These are phyloP conservation scores for Arabidopsis arenosa DNA, from an alignment of 345 rosid genomes.

Conservation along the genomic window DNA sequence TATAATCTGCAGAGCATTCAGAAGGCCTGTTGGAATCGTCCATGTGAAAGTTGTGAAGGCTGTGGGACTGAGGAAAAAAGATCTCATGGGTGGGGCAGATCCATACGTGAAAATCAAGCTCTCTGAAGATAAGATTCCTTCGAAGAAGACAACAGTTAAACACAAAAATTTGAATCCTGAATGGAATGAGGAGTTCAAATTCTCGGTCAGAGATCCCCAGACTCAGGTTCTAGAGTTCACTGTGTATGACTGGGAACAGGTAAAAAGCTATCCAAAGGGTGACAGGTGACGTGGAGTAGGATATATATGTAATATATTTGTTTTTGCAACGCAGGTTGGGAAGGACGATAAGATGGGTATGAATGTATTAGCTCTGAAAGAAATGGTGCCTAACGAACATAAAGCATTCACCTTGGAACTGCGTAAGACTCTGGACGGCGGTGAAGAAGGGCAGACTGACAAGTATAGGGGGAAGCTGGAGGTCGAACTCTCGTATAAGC, in stretches of 20 bases:
- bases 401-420: slow-evolving; percentile 70
- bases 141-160: slow-evolving; percentile 92
- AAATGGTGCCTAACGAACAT: slow-evolving; percentile 70
- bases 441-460: slow-evolving; percentile 61
- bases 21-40: slow-evolving; percentile 89
- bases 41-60: slow-evolving; percentile 81
- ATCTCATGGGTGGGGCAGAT: slow-evolving; percentile 91
- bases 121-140: slow-evolving; percentile 76
- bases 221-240: slow-evolving; percentile 67
- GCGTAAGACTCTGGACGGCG: slow-evolving; percentile 58
- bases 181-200: slow-evolving; percentile 87
- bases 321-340: slow-evolving; percentile 61
- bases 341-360: slow-evolving; percentile 94
- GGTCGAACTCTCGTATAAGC: slow-evolving; percentile 77
- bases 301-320: not conserved
- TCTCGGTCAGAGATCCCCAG: slow-evolving; percentile 80
- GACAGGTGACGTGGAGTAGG: slow-evolving; percentile 2
- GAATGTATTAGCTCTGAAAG: slow-evolving; percentile 80
- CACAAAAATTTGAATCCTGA: slow-evolving; percentile 94
- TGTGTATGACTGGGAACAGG: slow-evolving; percentile 99
- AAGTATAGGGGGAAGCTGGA: slow-evolving; percentile 79
- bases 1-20: slow-evolving; percentile 65
- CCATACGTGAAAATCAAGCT: slow-evolving; percentile 94
- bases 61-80: slow-evolving; percentile 82
- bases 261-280: slow-evolving; percentile 29